phyloP scores from a whole-genome alignment of 768 basidiomycete species.

The Kwoniella sp. region DNA sequence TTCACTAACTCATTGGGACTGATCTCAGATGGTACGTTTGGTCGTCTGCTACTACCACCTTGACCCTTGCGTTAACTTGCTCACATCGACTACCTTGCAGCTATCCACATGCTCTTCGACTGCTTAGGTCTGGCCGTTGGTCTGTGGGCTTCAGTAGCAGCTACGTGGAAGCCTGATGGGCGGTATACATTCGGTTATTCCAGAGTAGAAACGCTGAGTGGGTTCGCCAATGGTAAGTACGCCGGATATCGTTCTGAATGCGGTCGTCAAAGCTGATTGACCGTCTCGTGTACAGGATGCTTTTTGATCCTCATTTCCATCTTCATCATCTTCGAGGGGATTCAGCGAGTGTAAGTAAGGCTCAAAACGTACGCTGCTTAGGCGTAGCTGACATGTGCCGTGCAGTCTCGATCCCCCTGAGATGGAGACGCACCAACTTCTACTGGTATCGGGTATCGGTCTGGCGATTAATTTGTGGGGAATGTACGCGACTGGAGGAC shows the following conservation, averaged over 20 bases:
- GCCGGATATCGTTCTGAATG: neutral
- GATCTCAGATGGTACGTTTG: slow-evolving; percentile 83
- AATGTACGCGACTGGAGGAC: slow-evolving; percentile 96
- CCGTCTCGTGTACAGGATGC: slow-evolving; percentile 24
- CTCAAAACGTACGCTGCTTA: neutral
- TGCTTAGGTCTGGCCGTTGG: slow-evolving; percentile 97
- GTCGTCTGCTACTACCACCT: neutral
- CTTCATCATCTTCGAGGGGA: slow-evolving; percentile 97
- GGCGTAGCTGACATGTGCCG: neutral
- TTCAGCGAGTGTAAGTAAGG: slow-evolving; percentile 78
- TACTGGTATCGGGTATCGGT: slow-evolving; percentile 85
- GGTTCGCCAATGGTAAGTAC: slow-evolving; percentile 96
- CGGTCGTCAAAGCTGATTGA: neutral
- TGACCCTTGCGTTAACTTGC: neutral
- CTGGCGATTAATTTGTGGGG: slow-evolving; percentile 94
- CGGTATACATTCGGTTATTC: slow-evolving; percentile 96
- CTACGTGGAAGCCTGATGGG: slow-evolving; percentile 93
- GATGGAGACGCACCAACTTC: slow-evolving; percentile 87
- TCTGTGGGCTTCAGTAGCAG: slow-evolving; percentile 94
- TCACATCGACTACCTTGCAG: slow-evolving; percentile 61
- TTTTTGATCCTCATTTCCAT: slow-evolving; percentile 70
- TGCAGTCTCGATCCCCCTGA: slow-evolving; percentile 89
- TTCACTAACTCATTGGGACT: slow-evolving; percentile 97
- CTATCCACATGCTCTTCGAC: slow-evolving; percentile 99
- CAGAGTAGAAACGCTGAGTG: slow-evolving; percentile 93